These are phyloP conservation scores for Russula ochroleuca DNA, from an alignment of 768 basidiomycete species.

Conservation along the genomic window DNA sequence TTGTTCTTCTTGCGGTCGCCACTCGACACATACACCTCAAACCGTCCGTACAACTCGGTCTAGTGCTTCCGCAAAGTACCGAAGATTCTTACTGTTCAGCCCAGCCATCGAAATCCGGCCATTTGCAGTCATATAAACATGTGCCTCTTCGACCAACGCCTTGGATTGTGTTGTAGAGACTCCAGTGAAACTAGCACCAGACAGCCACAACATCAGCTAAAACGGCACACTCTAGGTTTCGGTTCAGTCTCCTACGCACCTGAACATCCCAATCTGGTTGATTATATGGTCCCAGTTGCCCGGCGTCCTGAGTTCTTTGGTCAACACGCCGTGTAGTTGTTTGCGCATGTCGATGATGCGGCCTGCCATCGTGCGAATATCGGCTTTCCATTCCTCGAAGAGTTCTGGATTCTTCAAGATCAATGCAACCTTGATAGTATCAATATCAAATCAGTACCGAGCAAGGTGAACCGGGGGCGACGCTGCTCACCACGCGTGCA, in stretches of 20 bases:
- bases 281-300: constrained; percentile 96
- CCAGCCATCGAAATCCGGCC: constrained; percentile 96
- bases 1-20: background rate
- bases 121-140: constrained; percentile 82
- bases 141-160: constrained; percentile 62
- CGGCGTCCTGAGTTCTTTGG: constrained; percentile 76
- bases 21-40: background rate
- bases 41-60: constrained; percentile 60
- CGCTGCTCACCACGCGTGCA: constrained; percentile 67
- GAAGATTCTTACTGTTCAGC: constrained; percentile 74
- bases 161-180: constrained; percentile 62
- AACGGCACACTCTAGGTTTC: background rate
- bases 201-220: constrained; percentile 24
- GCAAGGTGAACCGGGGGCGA: background rate
- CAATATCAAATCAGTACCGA: background rate
- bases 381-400: constrained; percentile 84
- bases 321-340: constrained; percentile 68
- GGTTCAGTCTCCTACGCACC: constrained; percentile 42
- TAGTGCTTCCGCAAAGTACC: constrained; percentile 65
- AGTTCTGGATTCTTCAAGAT: constrained; percentile 73
- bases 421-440: constrained; percentile 54
- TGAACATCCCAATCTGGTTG: constrained; percentile 98
- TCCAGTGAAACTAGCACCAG: constrained; percentile 69
- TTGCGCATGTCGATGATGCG: constrained; percentile 91
- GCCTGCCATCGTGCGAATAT: constrained; percentile 89